Conservation (phyloP, 2,329 filamentous ascomycete species). For the Seiridium cupressi region DNA sequence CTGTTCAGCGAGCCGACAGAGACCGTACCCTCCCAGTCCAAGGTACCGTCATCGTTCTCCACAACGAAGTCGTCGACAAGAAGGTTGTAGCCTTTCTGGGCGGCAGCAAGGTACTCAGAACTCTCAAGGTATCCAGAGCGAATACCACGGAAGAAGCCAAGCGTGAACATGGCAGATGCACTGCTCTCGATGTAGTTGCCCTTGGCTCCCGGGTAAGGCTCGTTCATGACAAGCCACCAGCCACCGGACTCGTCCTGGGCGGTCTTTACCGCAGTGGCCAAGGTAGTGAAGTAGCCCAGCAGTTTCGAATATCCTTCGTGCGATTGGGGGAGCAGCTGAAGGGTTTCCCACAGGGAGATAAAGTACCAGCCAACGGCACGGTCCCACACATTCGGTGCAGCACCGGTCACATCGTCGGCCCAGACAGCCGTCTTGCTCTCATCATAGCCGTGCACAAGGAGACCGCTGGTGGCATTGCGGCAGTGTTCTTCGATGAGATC, state of each 20-base stretch:
- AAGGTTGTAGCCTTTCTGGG: conserved; percentile 40
- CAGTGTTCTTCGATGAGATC: conserved; percentile 40
- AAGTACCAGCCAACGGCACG: conserved; percentile 49
- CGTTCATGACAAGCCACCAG: conserved; percentile 59
- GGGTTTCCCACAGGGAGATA: conserved; percentile 45
- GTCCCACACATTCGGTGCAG: conserved; percentile 49
- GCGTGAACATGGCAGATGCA: conserved; percentile 57
- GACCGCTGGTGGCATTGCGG: conserved; percentile 32
- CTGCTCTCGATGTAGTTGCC: conserved; percentile 63
- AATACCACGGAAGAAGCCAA: conserved; percentile 47
- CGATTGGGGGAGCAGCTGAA: conserved; percentile 38
- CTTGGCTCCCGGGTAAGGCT: conserved; percentile 39
- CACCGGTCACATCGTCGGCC: conserved; percentile 45
- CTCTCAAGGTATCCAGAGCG: conserved; percentile 32
- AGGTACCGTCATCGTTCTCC: conserved; percentile 41
- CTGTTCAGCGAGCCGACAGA: conserved; percentile 47
- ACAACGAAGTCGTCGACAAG: conserved; percentile 44
- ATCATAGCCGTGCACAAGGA: conserved; percentile 53
- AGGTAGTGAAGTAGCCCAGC: conserved; percentile 36
- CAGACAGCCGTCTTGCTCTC: conserved; percentile 42
- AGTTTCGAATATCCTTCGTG: conserved; percentile 35
- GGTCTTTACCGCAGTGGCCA: conserved; percentile 38
- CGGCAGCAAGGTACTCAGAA: conserved; percentile 31
- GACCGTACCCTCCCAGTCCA: conserved; percentile 51
- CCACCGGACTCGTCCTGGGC: conserved; percentile 44